Percentiles rank a stretch among this genome's conserved stretches.
phyloP scores from a whole-genome alignment of 75 land plant genomes.

The Chamaecyparis obtusa region DNA sequence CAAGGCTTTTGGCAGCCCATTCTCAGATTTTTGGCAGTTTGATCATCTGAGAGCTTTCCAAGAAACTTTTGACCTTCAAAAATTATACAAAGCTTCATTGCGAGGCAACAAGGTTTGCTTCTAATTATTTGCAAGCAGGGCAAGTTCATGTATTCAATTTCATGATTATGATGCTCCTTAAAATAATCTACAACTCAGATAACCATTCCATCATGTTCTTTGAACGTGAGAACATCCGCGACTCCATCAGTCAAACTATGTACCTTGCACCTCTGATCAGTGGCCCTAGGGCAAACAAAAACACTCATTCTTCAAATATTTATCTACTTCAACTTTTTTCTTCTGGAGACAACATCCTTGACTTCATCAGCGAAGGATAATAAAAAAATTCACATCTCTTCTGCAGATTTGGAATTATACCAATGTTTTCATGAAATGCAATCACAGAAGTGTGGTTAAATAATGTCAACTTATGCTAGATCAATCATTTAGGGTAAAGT shows the following conservation, averaged over 20 bases:
- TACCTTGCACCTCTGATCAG: conserved; percentile 69
- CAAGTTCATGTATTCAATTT: conserved; percentile 58
- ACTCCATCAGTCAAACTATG: conserved; percentile 58
- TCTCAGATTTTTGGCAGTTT: conserved; percentile 55
- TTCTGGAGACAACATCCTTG: conserved; percentile 34
- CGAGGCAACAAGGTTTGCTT: conserved; percentile 78
- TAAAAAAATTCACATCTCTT: conserved; percentile 50
- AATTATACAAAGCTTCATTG: conserved; percentile 90
- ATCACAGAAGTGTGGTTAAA: conserved; percentile 8
- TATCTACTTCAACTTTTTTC: conserved; percentile 71
- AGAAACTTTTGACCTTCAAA: conserved; percentile 77
- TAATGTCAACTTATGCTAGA: no score
- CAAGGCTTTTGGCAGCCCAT: conserved; percentile 75
- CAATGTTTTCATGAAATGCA: conserved; percentile 79
- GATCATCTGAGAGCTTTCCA: conserved; percentile 70
- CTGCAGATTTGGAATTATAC: conserved; percentile 59
- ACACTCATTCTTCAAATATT: conserved; percentile 56
- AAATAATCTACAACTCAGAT: conserved; percentile 64
- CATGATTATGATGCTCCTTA: conserved; percentile 68
- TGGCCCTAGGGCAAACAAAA: conserved; percentile 68
- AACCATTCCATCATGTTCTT: conserved; percentile 56
- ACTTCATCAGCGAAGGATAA: conserved; percentile 47
- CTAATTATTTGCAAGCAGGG: conserved; percentile 83
- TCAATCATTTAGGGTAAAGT: no score
- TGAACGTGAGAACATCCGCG: conserved; percentile 61